Conservation (phyloP, 1,284 basidiomycete species). For the Apiotrichum laibachii region DNA sequence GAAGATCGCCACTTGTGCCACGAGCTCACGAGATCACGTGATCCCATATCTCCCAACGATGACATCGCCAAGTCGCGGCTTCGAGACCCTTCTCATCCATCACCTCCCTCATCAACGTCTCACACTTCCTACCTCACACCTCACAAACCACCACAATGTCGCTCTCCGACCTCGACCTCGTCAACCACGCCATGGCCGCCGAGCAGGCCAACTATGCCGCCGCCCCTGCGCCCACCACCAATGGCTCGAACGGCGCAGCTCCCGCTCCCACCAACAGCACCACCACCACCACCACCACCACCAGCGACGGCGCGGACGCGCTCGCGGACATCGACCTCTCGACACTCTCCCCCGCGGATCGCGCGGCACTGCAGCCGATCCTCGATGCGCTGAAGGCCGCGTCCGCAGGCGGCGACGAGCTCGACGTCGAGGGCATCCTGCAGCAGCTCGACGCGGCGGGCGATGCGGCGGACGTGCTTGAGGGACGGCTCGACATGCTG, state of each 20-base stretch:
- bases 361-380: constrained; percentile 29
- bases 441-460: constrained; percentile 48
- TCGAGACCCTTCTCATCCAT: no score
- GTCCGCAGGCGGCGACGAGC: constrained; percentile 17
- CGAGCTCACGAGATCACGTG: no score
- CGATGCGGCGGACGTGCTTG: constrained; percentile 47
- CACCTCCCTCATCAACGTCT: no score
- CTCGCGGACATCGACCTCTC: constrained; percentile 27
- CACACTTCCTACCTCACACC: background rate
- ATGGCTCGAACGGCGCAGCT: no score
- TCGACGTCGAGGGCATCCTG: constrained; percentile 40
- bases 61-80: no score
- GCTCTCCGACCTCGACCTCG: constrained; percentile 48
- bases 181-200: constrained; percentile 44
- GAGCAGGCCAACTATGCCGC: constrained; percentile 11
- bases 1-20: no score
- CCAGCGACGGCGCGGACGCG: background rate
- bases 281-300: constrained; percentile 3
- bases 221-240: constrained; percentile 3
- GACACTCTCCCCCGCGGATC: constrained; percentile 25
- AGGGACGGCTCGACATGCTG: constrained; percentile 46
- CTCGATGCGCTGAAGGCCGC: constrained; percentile 26
- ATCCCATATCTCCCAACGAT: no score
- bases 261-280: constrained; percentile 3
- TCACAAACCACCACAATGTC: constrained; percentile 21